These are phyloP conservation scores for Teunomyces stri DNA, from an alignment of 805 yeast genomes.

Conservation along the genomic window DNA sequence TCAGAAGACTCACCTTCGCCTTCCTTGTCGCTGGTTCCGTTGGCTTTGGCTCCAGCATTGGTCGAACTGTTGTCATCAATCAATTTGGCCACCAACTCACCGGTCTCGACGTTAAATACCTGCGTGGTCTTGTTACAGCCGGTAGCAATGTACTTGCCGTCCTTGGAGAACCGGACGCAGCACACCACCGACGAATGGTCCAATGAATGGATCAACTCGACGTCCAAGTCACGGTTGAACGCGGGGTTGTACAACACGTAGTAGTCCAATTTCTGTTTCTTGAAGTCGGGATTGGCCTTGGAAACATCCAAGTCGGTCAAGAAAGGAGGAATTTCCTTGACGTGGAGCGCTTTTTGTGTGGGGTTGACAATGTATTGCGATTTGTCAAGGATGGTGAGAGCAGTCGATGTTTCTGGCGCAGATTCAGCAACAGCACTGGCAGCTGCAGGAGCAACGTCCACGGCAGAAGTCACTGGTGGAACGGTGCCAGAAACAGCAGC, in stretches of 20 bases:
- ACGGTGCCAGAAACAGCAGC: conserved; percentile 12
- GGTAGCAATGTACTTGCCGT: conserved; percentile 90
- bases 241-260: conserved; percentile 90
- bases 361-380: conserved; percentile 43
- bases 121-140: conserved; percentile 97
- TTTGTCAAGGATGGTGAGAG: conserved; percentile 38
- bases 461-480: conserved; percentile 6
- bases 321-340: conserved; percentile 79
- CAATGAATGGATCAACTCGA: conserved; percentile 83
- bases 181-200: conserved; percentile 95
- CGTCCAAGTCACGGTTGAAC: conserved; percentile 63
- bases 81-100: conserved; percentile 81
- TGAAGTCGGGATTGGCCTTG: conserved; percentile 70
- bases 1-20: conserved; percentile 20
- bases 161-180: conserved; percentile 89
- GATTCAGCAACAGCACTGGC: conserved; percentile 14
- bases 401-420: conserved; percentile 25
- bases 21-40: conserved; percentile 19
- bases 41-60: conserved; percentile 35
- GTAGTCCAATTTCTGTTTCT: conserved; percentile 81
- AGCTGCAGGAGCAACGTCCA: conserved; percentile 5
- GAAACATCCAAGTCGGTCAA: conserved; percentile 76
- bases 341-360: conserved; percentile 50
- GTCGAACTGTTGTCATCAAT: conserved; percentile 63
- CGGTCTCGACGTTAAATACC: conserved; percentile 88